phyloP scores from a whole-genome alignment of 208 protist genomes.

The Trypanosoma vivax region DNA sequence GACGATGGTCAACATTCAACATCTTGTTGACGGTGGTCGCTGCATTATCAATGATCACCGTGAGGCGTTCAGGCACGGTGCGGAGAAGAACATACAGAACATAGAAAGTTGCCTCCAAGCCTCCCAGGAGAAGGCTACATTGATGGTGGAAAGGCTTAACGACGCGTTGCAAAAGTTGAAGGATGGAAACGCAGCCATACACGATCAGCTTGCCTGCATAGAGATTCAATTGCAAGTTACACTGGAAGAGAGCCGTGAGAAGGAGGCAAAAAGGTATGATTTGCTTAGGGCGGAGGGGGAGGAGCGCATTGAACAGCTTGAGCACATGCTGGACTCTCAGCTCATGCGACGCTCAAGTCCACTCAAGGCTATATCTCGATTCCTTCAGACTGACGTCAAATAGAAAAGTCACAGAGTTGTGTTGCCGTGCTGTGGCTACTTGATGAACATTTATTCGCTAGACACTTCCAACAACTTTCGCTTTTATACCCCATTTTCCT shows the following conservation, averaged over 20 bases:
- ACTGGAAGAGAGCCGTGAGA: constrained; percentile 52
- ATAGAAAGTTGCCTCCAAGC: constrained; percentile 35
- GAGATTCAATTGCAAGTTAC: constrained; percentile 67
- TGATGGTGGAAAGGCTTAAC: constrained; percentile 66
- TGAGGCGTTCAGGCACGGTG: constrained; percentile 23
- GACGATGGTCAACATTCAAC: constrained; percentile 56
- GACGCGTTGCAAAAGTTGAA: constrained; percentile 57
- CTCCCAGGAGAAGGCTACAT: constrained; percentile 48
- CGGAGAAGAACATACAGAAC: constrained; percentile 36
- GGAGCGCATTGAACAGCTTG: constrained; percentile 11
- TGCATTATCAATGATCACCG: constrained; percentile 27
- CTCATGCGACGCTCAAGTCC: constrained; percentile 16
- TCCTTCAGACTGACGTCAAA: constrained; percentile 11
- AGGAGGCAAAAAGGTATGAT: constrained; percentile 27
- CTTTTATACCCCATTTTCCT: no score
- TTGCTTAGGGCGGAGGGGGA: constrained; percentile 17
- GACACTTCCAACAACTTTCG: no score
- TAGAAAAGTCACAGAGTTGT: no score
- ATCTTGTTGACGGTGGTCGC: constrained; percentile 56
- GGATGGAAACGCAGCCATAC: constrained; percentile 58
- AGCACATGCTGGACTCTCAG: constrained; percentile 10
- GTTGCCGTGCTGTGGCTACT: no score
- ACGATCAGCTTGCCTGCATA: constrained; percentile 74
- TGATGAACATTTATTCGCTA: no score
- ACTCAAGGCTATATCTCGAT: constrained; percentile 12